Evolutionary conservation across 352 stramenopile species (phyloP), one percentile per base, ranked within the genome.

Genomic region (Globisporangium takayamanum): DNA sequence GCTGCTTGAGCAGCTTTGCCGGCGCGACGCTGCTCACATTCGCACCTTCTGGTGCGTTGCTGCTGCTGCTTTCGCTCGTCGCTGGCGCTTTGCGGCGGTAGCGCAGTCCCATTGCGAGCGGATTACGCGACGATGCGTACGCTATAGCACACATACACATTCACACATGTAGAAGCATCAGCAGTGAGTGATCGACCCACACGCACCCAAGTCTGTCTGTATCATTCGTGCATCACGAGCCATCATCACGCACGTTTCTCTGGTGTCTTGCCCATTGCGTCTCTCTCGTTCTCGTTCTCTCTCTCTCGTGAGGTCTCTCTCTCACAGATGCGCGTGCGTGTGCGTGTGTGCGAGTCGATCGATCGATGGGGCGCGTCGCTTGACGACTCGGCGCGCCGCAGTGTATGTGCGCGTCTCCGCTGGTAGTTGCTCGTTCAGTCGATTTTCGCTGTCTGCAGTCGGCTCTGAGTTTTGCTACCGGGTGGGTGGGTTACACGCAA

Each of bases 61-160:
- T 12, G 6, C 33, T 12, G 6, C 18, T 63, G 51, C 80, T 74
- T 37, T 84, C 62, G 25, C 59, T 57, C 14, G 33, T 46, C 25
- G 30, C 50, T 37, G 63, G 63, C 56, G 72, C 67, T 48, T 88
- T 88, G 53, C 70, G 78, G 39, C 76, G 74, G 42, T 88, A 87
- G 49, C 74, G 72, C 66, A 85, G 59, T 37, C 66, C 58, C 36
- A 55, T 52, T 25, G 59, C 22, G n/a, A 55, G 22, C 2, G 56
- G 39, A 11, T 47, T 44, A n/a, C 48, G 59, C 20, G 50, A 45
- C 33, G 41, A 51, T 53, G 52, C 50, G 28, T 59, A 37, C 15
- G 66, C 20, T 39, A 64, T 3, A 6, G 46, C 8, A 57, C 14
- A 46, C 14, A 36, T 33, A 30, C 41, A 22, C 18, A 47, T 18